A percentile compares a stretch with the other conserved stretches of the same genome.
Conservation (phyloP, 169 alveolate genomes). For the Plasmodium coatneyi region DNA sequence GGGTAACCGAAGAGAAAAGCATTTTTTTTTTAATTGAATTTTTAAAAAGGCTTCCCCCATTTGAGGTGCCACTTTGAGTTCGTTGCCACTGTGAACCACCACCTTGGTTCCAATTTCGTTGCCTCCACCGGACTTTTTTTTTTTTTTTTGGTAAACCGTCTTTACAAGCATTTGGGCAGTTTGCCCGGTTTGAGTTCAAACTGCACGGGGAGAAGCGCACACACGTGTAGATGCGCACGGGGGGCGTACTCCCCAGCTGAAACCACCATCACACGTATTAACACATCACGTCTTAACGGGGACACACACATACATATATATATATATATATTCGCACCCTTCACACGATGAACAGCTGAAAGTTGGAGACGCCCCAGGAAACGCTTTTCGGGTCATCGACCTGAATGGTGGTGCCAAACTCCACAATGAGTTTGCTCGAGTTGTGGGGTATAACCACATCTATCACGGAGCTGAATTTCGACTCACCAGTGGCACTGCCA, state of each 20-base stretch:
- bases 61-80: background rate
- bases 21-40: too few species aligned
- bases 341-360: slow-evolving; percentile 44
- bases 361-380: slow-evolving; percentile 71
- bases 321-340: too few species aligned
- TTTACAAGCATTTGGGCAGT: background rate
- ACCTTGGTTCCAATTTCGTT: background rate
- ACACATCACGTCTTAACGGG: background rate
- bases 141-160: background rate
- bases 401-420: slow-evolving; percentile 59
- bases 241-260: background rate
- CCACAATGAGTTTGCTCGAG: slow-evolving; percentile 26
- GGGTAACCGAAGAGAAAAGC: background rate
- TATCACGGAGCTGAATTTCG: slow-evolving; percentile 40
- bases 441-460: slow-evolving; percentile 65
- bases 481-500: slow-evolving; percentile 76
- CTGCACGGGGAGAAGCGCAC: background rate
- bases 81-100: background rate
- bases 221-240: background rate
- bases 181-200: background rate
- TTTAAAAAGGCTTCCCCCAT: background rate
- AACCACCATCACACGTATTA: background rate
- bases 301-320: too few species aligned
- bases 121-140: background rate
- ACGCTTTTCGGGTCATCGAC: slow-evolving; percentile 38